phyloP scores from a whole-genome alignment of 345 rosid genomes.

The Cardamine chenopodiifolia region DNA sequence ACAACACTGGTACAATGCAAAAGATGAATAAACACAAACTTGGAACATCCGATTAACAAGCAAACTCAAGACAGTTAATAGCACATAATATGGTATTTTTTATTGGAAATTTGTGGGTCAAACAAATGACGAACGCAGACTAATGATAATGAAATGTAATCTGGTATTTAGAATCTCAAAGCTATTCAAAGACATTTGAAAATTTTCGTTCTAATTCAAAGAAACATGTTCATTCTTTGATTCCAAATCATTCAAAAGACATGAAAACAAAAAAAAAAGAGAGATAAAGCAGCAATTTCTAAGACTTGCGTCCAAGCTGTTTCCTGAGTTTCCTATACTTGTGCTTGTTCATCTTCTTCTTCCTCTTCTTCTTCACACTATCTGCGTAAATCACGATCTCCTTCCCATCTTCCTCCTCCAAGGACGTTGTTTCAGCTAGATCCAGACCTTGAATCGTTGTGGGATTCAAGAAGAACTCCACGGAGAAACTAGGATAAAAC shows the following conservation, averaged over 20 bases:
- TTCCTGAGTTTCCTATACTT: constrained; percentile 84
- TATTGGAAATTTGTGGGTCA: not conserved
- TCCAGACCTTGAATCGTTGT: constrained; percentile 13
- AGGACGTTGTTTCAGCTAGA: constrained; percentile 25
- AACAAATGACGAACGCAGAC: constrained; percentile 23
- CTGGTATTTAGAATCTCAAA: not conserved
- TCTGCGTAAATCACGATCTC: constrained; percentile 58
- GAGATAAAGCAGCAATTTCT: constrained; percentile 4
- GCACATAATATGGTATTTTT: not conserved
- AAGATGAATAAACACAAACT: not conserved
- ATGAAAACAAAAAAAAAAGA: not conserved
- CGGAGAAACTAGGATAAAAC: constrained; percentile 50
- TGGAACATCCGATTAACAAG: not conserved
- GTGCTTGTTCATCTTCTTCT: constrained; percentile 98
- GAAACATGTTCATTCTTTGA: not conserved
- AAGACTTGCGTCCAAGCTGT: constrained; percentile 59
- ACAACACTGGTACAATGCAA: not conserved
- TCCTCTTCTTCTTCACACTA: constrained; percentile 96
- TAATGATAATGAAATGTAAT: constrained; percentile 8
- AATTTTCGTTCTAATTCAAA: not conserved
- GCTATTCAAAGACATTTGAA: not conserved
- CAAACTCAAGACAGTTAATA: not conserved
- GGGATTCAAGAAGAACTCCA: constrained; percentile 42
- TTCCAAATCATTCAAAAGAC: not conserved
- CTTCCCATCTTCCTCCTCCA: constrained; percentile 24